A percentile compares a stretch with the other conserved stretches of the same genome.
phyloP scores from a whole-genome alignment of 225 moss, liverwort and hornwort species.

The Bryoerythrophyllum caledonicum region DNA sequence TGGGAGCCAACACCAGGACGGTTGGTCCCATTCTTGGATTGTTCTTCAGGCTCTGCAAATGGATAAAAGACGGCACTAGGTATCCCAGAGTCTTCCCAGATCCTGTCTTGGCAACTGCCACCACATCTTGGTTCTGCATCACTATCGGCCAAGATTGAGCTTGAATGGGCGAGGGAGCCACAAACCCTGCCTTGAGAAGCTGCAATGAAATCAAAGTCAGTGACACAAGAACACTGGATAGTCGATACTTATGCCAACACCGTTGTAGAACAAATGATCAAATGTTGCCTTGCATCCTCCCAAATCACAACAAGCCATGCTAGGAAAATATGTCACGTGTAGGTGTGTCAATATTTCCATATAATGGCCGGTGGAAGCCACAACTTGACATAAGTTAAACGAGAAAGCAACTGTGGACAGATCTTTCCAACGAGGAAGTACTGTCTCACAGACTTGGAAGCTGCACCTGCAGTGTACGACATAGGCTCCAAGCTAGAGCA shows the following conservation, averaged over 20 bases:
- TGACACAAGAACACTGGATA: not conserved
- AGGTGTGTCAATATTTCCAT: slow-evolving; percentile 54
- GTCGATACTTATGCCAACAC: not conserved
- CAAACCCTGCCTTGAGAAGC: slow-evolving; percentile 82
- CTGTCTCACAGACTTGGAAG: slow-evolving; percentile 60
- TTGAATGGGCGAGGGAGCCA: slow-evolving; percentile 88
- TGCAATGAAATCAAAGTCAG: slow-evolving; percentile 31
- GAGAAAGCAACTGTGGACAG: slow-evolving; percentile 44
- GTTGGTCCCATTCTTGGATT: slow-evolving; percentile 76
- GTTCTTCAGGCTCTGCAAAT: slow-evolving; percentile 67
- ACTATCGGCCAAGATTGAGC: slow-evolving; percentile 96
- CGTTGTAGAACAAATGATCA: slow-evolving; percentile 3
- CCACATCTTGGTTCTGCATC: slow-evolving; percentile 81
- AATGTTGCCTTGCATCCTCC: not conserved
- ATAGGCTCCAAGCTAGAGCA: slow-evolving; percentile 98
- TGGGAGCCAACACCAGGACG: slow-evolving; percentile 82
- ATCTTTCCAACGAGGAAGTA: slow-evolving; percentile 56
- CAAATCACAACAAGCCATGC: slow-evolving; percentile 29
- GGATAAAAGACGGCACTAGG: slow-evolving; percentile 78
- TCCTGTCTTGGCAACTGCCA: slow-evolving; percentile 93
- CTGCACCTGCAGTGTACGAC: slow-evolving; percentile 93
- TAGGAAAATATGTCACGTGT: slow-evolving; percentile 30
- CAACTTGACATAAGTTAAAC: slow-evolving; percentile 45
- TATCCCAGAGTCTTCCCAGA: slow-evolving; percentile 96
- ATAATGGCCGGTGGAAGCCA: slow-evolving; percentile 55